phyloP scores from a whole-genome alignment of 441 rosid species.

The Gossypium trilobum region DNA sequence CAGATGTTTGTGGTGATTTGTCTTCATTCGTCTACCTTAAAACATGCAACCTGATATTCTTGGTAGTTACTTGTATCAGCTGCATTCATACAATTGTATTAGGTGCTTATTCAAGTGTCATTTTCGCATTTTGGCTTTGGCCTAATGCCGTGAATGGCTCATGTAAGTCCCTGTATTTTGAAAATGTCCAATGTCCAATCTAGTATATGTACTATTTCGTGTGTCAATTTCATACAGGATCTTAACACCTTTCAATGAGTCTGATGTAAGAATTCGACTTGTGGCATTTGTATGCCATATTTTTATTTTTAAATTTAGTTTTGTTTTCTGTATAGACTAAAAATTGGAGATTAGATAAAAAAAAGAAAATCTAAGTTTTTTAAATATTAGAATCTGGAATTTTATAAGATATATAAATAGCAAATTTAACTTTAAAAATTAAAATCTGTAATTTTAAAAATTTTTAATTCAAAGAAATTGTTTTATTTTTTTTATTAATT shows the following conservation, averaged over 20 bases:
- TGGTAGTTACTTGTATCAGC: background rate
- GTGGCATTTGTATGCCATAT: background rate
- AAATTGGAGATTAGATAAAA: background rate
- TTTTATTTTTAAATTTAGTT: background rate
- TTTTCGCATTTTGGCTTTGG: background rate
- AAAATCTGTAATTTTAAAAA: background rate
- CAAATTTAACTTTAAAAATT: background rate
- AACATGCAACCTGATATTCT: background rate
- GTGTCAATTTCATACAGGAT: background rate
- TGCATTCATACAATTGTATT: background rate
- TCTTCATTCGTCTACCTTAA: background rate
- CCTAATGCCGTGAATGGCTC: background rate
- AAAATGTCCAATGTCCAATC: background rate
- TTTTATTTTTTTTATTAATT: background rate
- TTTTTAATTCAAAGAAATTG: background rate
- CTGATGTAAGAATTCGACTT: background rate
- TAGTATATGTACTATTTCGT: background rate
- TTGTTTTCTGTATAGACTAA: background rate
- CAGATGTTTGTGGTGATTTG: constrained; percentile 5
- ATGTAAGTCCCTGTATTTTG: background rate
- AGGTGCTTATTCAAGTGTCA: background rate
- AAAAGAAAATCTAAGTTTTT: background rate
- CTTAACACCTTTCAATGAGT: background rate
- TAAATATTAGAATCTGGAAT: background rate
- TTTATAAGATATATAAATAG: background rate